A percentile compares a stretch with the other conserved stretches of the same genome.
Evolutionary conservation across 2,329 filamentous ascomycete genomes (phyloP).

Genomic region (Aspergillus sergii): DNA sequence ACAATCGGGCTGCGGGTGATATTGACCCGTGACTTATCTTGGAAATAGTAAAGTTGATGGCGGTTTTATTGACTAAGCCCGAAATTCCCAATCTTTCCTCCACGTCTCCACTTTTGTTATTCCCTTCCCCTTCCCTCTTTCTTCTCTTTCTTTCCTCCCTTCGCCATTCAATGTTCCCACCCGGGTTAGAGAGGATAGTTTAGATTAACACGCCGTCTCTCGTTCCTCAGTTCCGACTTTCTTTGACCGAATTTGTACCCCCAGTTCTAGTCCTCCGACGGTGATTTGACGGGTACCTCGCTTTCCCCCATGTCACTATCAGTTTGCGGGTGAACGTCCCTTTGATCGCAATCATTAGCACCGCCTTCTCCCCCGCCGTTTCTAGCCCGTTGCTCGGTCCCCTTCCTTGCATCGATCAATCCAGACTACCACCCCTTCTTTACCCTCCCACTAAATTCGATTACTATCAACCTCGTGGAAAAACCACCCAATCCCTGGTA

Average conservation of each 20-base stretch:
- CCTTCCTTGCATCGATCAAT: conserved; percentile 9
- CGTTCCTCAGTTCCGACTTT: conserved; percentile 3
- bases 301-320: conserved; percentile 18
- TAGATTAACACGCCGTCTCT: not conserved
- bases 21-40: not conserved
- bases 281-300: conserved; percentile 3
- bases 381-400: conserved; percentile 16
- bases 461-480: conserved; percentile 1
- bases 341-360: conserved; percentile 20
- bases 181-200: not conserved
- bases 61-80: conserved; percentile 8
- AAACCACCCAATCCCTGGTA: not conserved
- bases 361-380: conserved; percentile 20
- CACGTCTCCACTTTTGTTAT: conserved; percentile 15
- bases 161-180: conserved; percentile 20
- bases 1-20: not conserved
- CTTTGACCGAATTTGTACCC: conserved; percentile 17
- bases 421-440: conserved; percentile 1
- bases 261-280: conserved; percentile 15
- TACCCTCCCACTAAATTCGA: not conserved
- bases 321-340: conserved; percentile 29
- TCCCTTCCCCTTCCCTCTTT: conserved; percentile 10
- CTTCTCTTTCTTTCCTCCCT: conserved; percentile 18
- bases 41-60: not conserved
- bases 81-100: conserved; percentile 5